Conservation (phyloP, 2,329 filamentous ascomycete species). For the Cladorrhinum sp. region DNA sequence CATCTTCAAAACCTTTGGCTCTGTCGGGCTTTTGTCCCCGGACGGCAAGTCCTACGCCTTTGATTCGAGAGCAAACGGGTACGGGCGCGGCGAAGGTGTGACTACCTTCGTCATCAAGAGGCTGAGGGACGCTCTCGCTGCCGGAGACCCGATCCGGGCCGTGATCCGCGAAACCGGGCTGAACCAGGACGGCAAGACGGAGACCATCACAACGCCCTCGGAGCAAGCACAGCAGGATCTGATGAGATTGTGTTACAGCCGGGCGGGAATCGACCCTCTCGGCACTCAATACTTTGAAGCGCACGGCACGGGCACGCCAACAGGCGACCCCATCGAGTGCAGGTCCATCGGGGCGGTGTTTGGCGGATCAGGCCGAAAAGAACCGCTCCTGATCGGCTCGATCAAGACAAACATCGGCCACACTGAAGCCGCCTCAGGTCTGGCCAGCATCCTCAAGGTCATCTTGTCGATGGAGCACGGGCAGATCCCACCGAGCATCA, state of each 20-base stretch:
- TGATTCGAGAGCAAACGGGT: constrained; percentile 34
- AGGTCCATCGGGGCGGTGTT: constrained; percentile 35
- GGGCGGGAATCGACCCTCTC: constrained; percentile 3
- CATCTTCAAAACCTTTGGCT: not conserved
- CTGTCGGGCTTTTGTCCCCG: constrained; percentile 21
- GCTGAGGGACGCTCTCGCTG: constrained; percentile 38
- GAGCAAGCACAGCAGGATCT: constrained; percentile 29
- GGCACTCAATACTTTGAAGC: constrained; percentile 27
- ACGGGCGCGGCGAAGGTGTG: constrained; percentile 31
- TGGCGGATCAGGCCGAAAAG: constrained; percentile 17
- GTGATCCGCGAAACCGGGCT: constrained; percentile 31
- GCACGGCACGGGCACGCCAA: constrained; percentile 18
- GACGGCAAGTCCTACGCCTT: constrained; percentile 35
- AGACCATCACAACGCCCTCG: constrained; percentile 40
- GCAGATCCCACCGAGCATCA: constrained; percentile 19
- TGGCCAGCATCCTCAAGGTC: constrained; percentile 17
- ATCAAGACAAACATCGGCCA: constrained; percentile 24
- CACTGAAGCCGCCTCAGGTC: constrained; percentile 16
- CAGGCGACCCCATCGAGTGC: constrained; percentile 34
- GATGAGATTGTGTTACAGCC: constrained; percentile 31
- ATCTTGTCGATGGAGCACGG: constrained; percentile 20
- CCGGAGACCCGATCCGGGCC: constrained; percentile 37
- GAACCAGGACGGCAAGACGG: constrained; percentile 39
- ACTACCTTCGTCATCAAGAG: constrained; percentile 41
- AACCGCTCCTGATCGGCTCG: constrained; percentile 12